Percentiles rank a stretch among this genome's conserved stretches.
phyloP scores from a whole-genome alignment of 768 basidiomycete genomes.

The Lyophyllum semitale region DNA sequence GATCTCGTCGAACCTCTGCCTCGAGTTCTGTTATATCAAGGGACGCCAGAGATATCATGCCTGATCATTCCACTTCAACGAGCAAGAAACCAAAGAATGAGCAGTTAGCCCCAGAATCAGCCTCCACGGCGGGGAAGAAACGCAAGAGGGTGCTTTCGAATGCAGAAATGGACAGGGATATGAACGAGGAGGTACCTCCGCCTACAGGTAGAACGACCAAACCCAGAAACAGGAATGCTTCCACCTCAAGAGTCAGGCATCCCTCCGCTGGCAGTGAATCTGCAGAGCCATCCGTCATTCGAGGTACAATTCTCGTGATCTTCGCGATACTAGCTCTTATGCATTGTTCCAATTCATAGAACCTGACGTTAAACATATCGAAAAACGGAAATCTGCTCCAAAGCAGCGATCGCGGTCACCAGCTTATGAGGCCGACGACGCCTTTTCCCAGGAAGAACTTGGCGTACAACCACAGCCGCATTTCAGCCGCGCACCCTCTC shows the following conservation, averaged over 20 bases:
- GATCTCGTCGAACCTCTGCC: neutral
- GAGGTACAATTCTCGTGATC: conserved; percentile 4
- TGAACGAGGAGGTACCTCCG: neutral
- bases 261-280: conserved; percentile 8
- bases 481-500: conserved; percentile 16
- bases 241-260: neutral
- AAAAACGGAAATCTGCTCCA: conserved; percentile 5
- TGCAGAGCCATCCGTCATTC: neutral
- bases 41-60: neutral
- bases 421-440: conserved; percentile 6
- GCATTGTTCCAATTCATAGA: neutral
- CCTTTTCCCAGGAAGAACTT: conserved; percentile 8
- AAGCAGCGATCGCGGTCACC: conserved; percentile 5
- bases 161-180: conserved; percentile 1
- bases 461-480: neutral
- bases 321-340: neutral
- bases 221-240: neutral
- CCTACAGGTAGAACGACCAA: neutral
- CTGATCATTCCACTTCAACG: neutral
- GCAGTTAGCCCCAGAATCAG: neutral
- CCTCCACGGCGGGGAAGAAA: conserved; percentile 14
- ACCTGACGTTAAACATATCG: neutral
- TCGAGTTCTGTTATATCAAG: neutral
- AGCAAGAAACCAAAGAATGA: conserved; percentile 2
- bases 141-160: conserved; percentile 22